Percentiles rank a stretch among this genome's conserved stretches.
phyloP scores from a whole-genome alignment of 805 yeast genomes.

The Kodamaea jinghongensis region DNA sequence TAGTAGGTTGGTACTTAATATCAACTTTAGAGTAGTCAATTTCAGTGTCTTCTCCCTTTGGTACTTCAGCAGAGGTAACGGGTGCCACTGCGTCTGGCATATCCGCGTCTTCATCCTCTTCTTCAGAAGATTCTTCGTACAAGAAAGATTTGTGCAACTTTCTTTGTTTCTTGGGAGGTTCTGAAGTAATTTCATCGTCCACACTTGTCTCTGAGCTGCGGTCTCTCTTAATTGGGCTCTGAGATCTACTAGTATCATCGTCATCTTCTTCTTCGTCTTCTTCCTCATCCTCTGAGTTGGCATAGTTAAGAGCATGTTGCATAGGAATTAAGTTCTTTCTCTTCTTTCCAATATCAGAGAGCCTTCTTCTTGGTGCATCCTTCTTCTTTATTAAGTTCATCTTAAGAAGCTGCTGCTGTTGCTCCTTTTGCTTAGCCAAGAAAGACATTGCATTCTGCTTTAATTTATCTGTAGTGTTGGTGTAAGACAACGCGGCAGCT shows the following conservation, averaged over 20 bases:
- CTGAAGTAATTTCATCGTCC: constrained; percentile 15
- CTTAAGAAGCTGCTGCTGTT: constrained; percentile 10
- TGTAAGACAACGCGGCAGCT: constrained; percentile 12
- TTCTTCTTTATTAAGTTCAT: constrained; percentile 31
- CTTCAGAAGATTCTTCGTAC: constrained; percentile 37
- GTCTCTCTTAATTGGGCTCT: constrained; percentile 7
- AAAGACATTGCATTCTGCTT: constrained; percentile 27
- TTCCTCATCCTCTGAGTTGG: constrained; percentile 33
- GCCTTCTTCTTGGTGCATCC: constrained; percentile 11
- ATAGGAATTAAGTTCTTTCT: constrained; percentile 44
- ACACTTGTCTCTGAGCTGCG: constrained; percentile 24
- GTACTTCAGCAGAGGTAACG: neutral
- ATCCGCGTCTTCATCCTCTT: constrained; percentile 20
- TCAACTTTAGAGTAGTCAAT: constrained; percentile 29
- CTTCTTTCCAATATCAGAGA: constrained; percentile 18
- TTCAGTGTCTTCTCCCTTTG: constrained; percentile 16
- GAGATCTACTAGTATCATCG: constrained; percentile 25
- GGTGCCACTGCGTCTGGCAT: constrained; percentile 14
- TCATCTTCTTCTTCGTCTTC: constrained; percentile 31
- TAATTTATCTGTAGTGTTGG: constrained; percentile 12
- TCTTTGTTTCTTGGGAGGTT: constrained; percentile 22
- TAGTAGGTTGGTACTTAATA: constrained; percentile 49
- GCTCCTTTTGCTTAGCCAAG: constrained; percentile 20
- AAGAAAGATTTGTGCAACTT: constrained; percentile 28
- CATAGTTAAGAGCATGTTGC: constrained; percentile 53